These are phyloP conservation scores for Aspergillus spinulosporus DNA, from an alignment of 2,329 filamentous ascomycete genomes.

Conservation along the genomic window DNA sequence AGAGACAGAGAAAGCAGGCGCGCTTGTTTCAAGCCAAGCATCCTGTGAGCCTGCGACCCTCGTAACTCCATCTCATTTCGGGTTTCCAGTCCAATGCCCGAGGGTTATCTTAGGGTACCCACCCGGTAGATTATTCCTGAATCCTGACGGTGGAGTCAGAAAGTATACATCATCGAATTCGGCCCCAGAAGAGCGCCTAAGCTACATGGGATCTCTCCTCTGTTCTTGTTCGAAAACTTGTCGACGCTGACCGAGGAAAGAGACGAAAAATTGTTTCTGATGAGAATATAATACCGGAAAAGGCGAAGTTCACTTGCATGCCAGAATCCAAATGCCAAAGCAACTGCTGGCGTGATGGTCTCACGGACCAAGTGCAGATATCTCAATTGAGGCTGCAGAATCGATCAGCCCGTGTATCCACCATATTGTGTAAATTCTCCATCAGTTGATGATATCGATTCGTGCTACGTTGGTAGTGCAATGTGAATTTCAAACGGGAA, in stretches of 20 bases:
- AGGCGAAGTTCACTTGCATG: slow-evolving; percentile 10
- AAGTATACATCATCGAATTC: slow-evolving; percentile 15
- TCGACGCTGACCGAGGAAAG: slow-evolving; percentile 21
- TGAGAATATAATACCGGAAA: slow-evolving; percentile 14
- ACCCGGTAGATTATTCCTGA: slow-evolving; percentile 23
- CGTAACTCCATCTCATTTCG: slow-evolving; percentile 24
- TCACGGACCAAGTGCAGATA: slow-evolving; percentile 14
- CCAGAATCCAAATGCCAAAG: not conserved
- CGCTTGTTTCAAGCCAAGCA: slow-evolving; percentile 23
- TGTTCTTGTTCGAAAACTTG: slow-evolving; percentile 21
- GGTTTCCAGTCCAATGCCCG: slow-evolving; percentile 25
- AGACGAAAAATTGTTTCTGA: slow-evolving; percentile 10
- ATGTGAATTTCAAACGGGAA: slow-evolving; percentile 1
- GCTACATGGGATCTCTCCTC: slow-evolving; percentile 18
- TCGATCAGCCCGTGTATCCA: slow-evolving; percentile 17
- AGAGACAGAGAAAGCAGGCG: slow-evolving; percentile 16
- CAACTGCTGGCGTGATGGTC: not conserved
- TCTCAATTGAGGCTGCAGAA: slow-evolving; percentile 18
- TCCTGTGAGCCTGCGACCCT: slow-evolving; percentile 17
- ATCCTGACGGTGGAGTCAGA: slow-evolving; percentile 8
- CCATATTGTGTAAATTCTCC: slow-evolving; percentile 20
- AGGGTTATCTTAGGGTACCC: slow-evolving; percentile 24
- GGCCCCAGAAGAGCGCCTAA: slow-evolving; percentile 9
- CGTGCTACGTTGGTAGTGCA: slow-evolving; percentile 8
- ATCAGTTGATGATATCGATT: slow-evolving; percentile 17